These are phyloP conservation scores for Pilasporangium apinafurcum DNA, from an alignment of 352 stramenopile species.

Conservation along the genomic window DNA sequence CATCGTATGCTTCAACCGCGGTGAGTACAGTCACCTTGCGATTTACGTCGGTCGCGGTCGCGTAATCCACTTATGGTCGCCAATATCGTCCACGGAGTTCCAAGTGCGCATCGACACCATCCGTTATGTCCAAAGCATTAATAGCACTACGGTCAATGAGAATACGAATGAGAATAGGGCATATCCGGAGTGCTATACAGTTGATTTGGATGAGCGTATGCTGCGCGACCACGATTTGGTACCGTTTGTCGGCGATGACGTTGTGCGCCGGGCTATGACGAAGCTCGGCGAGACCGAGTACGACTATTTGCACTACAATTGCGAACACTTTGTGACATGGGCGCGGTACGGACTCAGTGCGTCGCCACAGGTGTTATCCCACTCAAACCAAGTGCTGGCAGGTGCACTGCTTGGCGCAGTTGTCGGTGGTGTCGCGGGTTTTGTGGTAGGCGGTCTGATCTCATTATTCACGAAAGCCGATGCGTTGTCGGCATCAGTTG, in stretches of 20 bases:
- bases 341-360: slow-evolving; percentile 44
- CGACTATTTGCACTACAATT: slow-evolving; percentile 51
- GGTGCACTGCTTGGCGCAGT: slow-evolving; percentile 52
- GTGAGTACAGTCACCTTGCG: slow-evolving; percentile 55
- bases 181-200: slow-evolving; percentile 29
- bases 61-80: slow-evolving; percentile 65
- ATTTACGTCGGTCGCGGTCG: slow-evolving; percentile 36
- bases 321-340: slow-evolving; percentile 78
- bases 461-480: slow-evolving; percentile 60
- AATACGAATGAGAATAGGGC: slow-evolving; percentile 4
- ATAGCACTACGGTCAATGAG: background rate
- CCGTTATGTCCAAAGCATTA: slow-evolving; percentile 22
- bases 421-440: slow-evolving; percentile 47
- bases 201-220: slow-evolving; percentile 49
- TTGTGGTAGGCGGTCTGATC: slow-evolving; percentile 50
- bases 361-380: slow-evolving; percentile 50
- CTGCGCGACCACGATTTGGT: slow-evolving; percentile 22
- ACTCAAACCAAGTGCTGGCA: slow-evolving; percentile 53
- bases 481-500: slow-evolving; percentile 35
- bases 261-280: slow-evolving; percentile 34
- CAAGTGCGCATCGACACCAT: slow-evolving; percentile 59
- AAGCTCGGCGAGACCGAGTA: slow-evolving; percentile 50
- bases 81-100: slow-evolving; percentile 29
- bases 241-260: slow-evolving; percentile 32
- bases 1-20: slow-evolving; percentile 61